Evolutionary conservation across 176 grass and related monocot species (phyloP).

Genomic region (Avena eriantha): DNA sequence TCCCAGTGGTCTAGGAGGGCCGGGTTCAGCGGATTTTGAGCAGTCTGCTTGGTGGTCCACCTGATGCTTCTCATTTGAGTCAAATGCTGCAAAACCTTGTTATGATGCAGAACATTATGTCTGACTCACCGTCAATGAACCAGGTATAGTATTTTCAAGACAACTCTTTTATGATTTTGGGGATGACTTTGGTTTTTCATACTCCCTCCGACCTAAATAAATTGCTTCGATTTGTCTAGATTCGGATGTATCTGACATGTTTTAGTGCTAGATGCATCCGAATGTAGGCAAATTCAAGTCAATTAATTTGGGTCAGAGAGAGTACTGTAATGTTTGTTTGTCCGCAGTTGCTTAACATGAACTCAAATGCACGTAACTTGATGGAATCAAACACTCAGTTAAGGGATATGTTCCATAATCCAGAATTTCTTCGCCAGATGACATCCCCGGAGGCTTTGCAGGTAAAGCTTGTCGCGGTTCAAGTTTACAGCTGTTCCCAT

Average conservation of each 20-base stretch:
- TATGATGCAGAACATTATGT: constrained; percentile 92
- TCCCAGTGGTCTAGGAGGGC: constrained; percentile 45
- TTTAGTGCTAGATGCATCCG: too few relatives aligned
- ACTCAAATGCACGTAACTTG: constrained; percentile 72
- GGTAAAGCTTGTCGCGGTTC: constrained; percentile 44
- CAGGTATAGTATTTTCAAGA: constrained; percentile 56
- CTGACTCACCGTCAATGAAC: constrained; percentile 88
- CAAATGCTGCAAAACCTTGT: constrained; percentile 95
- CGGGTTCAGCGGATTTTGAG: constrained; percentile 72
- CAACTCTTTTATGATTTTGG: constrained; percentile 27
- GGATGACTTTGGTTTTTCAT: constrained; percentile 21
- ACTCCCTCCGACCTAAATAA: too few relatives aligned
- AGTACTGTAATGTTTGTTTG: constrained; percentile 35
- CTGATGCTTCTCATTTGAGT: constrained; percentile 62
- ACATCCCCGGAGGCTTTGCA: constrained; percentile 88
- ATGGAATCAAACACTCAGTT: constrained; percentile 87
- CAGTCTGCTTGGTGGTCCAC: constrained; percentile 59
- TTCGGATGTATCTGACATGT: too few relatives aligned
- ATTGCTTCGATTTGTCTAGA: too few relatives aligned
- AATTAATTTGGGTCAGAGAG: too few relatives aligned
- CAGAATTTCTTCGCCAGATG: constrained; percentile 92
- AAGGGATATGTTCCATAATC: constrained; percentile 94
- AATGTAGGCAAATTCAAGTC: too few relatives aligned
- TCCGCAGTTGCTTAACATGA: constrained; percentile 81
- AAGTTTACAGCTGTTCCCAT: constrained; percentile 3